These are phyloP conservation scores for Acmispon strigosus DNA, from an alignment of 306 rosid genomes.

Conservation along the genomic window DNA sequence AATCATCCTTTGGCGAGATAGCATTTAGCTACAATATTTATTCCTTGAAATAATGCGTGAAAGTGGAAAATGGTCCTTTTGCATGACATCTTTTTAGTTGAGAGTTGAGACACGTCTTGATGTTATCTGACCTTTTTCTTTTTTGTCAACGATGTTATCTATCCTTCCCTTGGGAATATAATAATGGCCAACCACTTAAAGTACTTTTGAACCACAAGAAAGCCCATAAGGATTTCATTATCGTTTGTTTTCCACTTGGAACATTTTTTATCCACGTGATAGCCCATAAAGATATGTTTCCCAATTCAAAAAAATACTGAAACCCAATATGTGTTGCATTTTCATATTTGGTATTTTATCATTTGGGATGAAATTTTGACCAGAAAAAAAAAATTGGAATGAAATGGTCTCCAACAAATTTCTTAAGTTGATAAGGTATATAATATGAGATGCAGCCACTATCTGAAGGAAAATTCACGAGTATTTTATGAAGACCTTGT, in stretches of 20 bases:
- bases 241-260: neutral
- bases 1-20: no score
- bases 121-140: no score
- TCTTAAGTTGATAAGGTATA: neutral
- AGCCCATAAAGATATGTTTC: neutral
- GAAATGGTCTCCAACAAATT: neutral
- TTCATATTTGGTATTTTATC: neutral
- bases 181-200: constrained; percentile 1
- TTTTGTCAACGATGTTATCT: no score
- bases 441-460: neutral
- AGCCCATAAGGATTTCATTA: neutral
- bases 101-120: neutral
- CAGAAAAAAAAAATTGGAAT: neutral
- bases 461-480: neutral
- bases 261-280: neutral
- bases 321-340: neutral
- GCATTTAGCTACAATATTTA: neutral
- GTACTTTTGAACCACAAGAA: neutral
- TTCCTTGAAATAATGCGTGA: neutral
- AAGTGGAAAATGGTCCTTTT: neutral
- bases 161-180: neutral
- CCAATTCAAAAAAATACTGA: neutral
- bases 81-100: no score
- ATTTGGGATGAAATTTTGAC: neutral
- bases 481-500: neutral